A percentile compares a stretch with the other conserved stretches of the same genome.
Conservation (phyloP, 2,329 filamentous ascomycete species). For the Immersiporthe knoxdaviesiana region DNA sequence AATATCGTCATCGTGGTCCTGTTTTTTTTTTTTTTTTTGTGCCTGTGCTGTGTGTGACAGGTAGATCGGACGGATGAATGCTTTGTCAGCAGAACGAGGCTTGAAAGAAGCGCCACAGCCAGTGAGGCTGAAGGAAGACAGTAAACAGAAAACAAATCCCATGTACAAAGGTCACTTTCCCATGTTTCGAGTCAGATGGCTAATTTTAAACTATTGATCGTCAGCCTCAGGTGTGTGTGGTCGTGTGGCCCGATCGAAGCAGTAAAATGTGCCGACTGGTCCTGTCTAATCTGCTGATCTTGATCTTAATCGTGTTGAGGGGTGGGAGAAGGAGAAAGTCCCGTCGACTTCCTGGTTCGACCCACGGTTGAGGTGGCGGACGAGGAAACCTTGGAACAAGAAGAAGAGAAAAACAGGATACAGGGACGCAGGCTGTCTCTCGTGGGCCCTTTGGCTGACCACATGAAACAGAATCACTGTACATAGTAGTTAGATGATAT, state of each 20-base stretch:
- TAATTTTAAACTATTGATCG: constrained; percentile 7
- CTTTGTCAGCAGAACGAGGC: constrained; percentile 8
- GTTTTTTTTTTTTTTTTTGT: not conserved
- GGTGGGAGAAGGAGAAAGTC: not conserved
- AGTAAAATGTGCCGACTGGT: not conserved
- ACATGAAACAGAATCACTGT: not conserved
- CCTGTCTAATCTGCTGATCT: not conserved
- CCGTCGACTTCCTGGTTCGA: not conserved
- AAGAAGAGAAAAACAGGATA: not conserved
- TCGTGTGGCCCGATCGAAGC: not conserved
- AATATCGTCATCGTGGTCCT: not conserved
- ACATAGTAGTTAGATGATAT: not conserved
- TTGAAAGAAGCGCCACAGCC: constrained; percentile 17
- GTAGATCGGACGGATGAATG: not conserved
- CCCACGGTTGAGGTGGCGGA: constrained; percentile 2
- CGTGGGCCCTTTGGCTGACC: not conserved
- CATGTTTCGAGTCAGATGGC: constrained; percentile 22
- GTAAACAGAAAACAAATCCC: not conserved
- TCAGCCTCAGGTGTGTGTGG: not conserved
- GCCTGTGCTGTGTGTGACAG: not conserved
- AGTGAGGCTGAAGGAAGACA: constrained; percentile 9
- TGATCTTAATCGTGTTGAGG: not conserved
- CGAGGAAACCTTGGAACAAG: not conserved
- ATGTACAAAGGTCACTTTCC: constrained; percentile 30
- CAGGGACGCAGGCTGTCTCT: not conserved